A percentile compares a stretch with the other conserved stretches of the same genome.
phyloP scores from a whole-genome alignment of 2,329 filamentous ascomycete species.

The Myriosclerotinia duriaeana region DNA sequence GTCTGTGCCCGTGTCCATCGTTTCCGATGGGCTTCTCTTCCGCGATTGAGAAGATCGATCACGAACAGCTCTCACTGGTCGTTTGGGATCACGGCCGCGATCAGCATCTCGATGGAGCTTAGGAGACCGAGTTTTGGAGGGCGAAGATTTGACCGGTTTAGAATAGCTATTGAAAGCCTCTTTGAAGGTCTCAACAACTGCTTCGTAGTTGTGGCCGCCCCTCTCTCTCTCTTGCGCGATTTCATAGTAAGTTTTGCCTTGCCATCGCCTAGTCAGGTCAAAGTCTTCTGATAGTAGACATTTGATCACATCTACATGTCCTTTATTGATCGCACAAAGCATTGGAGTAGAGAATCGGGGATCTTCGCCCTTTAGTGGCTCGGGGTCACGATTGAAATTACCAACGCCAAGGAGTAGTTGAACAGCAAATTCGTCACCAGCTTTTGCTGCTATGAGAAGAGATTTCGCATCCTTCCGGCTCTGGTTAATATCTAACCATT shows the following conservation, averaged over 20 bases:
- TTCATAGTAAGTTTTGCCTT: slow-evolving; percentile 81
- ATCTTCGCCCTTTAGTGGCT: slow-evolving; percentile 55
- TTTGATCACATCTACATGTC: slow-evolving; percentile 80
- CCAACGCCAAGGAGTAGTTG: slow-evolving; percentile 49
- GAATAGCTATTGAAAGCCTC: slow-evolving; percentile 67
- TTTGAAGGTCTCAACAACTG: slow-evolving; percentile 80
- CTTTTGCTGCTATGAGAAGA: slow-evolving; percentile 86
- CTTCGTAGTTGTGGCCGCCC: slow-evolving; percentile 83
- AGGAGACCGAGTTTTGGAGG: slow-evolving; percentile 53
- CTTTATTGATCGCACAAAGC: slow-evolving; percentile 87
- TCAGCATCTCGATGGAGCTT: slow-evolving; percentile 43
- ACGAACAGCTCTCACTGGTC: slow-evolving; percentile 30
- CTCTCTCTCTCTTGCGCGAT: slow-evolving; percentile 68
- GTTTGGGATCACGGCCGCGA: slow-evolving; percentile 35
- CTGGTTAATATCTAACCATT: slow-evolving; percentile 55
- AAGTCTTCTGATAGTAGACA: slow-evolving; percentile 79
- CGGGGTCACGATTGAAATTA: slow-evolving; percentile 65
- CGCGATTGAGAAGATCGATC: slow-evolving; percentile 33
- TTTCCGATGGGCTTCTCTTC: slow-evolving; percentile 34
- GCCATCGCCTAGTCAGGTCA: slow-evolving; percentile 73
- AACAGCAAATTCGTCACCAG: slow-evolving; percentile 69
- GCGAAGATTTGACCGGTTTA: slow-evolving; percentile 49
- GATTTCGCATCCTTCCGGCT: slow-evolving; percentile 73
- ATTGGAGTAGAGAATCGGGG: slow-evolving; percentile 85
- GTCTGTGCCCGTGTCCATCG: slow-evolving; percentile 33